Conservation (phyloP, 768 basidiomycete species). For the Amanita exitialis region DNA sequence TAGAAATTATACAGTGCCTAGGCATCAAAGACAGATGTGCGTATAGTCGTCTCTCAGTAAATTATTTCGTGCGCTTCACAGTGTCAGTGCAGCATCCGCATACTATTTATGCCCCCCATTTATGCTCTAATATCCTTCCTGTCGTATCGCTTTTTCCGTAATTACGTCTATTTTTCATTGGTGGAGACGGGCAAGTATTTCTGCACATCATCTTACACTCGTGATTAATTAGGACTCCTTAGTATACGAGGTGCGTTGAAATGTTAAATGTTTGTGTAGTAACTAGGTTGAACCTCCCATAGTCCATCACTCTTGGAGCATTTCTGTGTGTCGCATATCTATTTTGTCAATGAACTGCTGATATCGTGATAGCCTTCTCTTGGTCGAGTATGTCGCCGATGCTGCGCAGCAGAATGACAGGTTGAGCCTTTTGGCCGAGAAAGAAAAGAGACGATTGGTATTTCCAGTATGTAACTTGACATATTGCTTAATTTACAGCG, state of each 20-base stretch:
- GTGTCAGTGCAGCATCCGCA: slow-evolving; percentile 34
- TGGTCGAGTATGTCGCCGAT: slow-evolving; percentile 68
- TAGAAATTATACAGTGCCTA: slow-evolving; percentile 53
- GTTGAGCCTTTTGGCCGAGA: slow-evolving; percentile 50
- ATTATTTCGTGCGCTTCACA: neutral
- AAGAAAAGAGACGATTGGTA: slow-evolving; percentile 58
- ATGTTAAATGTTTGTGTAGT: neutral
- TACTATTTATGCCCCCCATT: slow-evolving; percentile 66
- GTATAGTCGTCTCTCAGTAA: slow-evolving; percentile 11
- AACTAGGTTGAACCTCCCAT: neutral
- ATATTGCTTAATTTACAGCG: neutral
- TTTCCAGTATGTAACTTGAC: slow-evolving; percentile 29
- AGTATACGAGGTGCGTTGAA: slow-evolving; percentile 47
- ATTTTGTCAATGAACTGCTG: neutral
- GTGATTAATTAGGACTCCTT: neutral
- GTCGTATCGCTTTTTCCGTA: slow-evolving; percentile 66
- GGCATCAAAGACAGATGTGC: slow-evolving; percentile 65
- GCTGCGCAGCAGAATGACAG: slow-evolving; percentile 46
- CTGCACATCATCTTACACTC: neutral
- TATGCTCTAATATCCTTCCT: slow-evolving; percentile 71
- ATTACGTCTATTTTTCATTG: slow-evolving; percentile 40
- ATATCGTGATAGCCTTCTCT: slow-evolving; percentile 35
- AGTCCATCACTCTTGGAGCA: slow-evolving; percentile 68
- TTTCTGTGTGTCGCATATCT: slow-evolving; percentile 36
- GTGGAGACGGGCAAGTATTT: slow-evolving; percentile 18